Conservation (phyloP, 2,329 filamentous ascomycete genomes). For the Tolypocladium cylindrosporum region DNA sequence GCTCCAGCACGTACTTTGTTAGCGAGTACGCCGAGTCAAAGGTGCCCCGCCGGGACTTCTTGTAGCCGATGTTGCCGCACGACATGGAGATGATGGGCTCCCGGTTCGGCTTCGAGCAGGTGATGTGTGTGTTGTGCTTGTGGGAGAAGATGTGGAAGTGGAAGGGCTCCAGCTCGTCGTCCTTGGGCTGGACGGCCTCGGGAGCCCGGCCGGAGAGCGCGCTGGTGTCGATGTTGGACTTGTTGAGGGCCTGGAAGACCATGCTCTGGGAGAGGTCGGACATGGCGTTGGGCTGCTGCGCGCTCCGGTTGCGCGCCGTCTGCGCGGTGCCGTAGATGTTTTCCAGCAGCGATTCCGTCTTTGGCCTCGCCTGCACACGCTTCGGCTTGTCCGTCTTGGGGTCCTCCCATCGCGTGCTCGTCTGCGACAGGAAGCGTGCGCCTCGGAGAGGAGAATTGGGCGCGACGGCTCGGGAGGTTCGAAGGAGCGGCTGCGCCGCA, state of each 20-base stretch:
- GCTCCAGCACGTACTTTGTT: slow-evolving; percentile 69
- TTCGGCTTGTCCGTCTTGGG: slow-evolving; percentile 10
- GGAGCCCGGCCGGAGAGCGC: slow-evolving; percentile 13
- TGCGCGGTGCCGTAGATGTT: slow-evolving; percentile 21
- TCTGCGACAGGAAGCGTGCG: slow-evolving; percentile 29
- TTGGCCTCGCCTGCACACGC: slow-evolving; percentile 13
- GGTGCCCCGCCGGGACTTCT: slow-evolving; percentile 65
- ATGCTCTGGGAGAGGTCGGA: slow-evolving; percentile 24
- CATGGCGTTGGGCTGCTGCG: slow-evolving; percentile 19
- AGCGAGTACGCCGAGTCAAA: slow-evolving; percentile 94
- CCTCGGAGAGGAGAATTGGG: slow-evolving; percentile 10
- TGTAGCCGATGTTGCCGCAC: slow-evolving; percentile 85
- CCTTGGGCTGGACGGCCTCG: slow-evolving; percentile 15
- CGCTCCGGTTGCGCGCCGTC: slow-evolving; percentile 5
- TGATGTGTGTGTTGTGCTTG: slow-evolving; percentile 94
- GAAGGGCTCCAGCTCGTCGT: slow-evolving; percentile 51
- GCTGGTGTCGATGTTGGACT: slow-evolving; percentile 22
- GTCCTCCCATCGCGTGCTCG: slow-evolving; percentile 19
- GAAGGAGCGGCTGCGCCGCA: slow-evolving; percentile 28
- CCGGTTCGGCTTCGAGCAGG: slow-evolving; percentile 72
- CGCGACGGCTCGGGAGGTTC: slow-evolving; percentile 10
- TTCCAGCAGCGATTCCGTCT: slow-evolving; percentile 20
- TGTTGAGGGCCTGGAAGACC: slow-evolving; percentile 27
- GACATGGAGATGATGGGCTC: slow-evolving; percentile 72
- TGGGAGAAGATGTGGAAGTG: slow-evolving; percentile 80